phyloP scores from a whole-genome alignment of 305 asterid genomes.

The Lippia alba region DNA sequence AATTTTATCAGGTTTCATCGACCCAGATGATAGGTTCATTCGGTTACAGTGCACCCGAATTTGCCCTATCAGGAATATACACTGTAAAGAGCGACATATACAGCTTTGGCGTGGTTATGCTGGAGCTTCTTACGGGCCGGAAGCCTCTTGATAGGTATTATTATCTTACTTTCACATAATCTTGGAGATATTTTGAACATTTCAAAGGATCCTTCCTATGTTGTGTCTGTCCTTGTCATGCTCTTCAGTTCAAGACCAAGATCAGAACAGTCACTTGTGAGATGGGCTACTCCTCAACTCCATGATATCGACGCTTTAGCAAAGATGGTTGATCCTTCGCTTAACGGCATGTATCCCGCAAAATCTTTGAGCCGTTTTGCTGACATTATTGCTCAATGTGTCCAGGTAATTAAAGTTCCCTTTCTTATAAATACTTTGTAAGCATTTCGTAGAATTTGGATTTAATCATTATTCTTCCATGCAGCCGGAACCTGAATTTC shows the following conservation, averaged over 20 bases:
- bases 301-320: conserved; percentile 97
- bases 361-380: conserved; percentile 97
- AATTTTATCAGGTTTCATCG: conserved; percentile 68
- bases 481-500: conserved; percentile 97
- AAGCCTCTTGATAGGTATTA: conserved; percentile 95
- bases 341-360: conserved; percentile 97
- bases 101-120: conserved; percentile 97
- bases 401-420: conserved; percentile 79
- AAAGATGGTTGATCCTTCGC: conserved; percentile 90
- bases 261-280: conserved; percentile 93
- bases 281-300: conserved; percentile 99
- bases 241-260: conserved; percentile 75
- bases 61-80: conserved; percentile 91
- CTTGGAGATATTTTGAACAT: conserved; percentile 22
- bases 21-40: conserved; percentile 85
- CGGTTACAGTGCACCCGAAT: conserved; percentile 96
- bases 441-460: neutral
- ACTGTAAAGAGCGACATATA: conserved; percentile 93
- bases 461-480: conserved; percentile 10
- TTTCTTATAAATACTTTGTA: too few species aligned
- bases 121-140: conserved; percentile 96
- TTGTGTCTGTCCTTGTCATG: conserved; percentile 21
- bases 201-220: conserved; percentile 5
- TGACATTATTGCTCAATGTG: conserved; percentile 88
- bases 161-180: conserved; percentile 16